Percentiles rank a stretch among this genome's conserved stretches.
phyloP scores from a whole-genome alignment of 23 red algal species.

The Agarophyton chilense region DNA sequence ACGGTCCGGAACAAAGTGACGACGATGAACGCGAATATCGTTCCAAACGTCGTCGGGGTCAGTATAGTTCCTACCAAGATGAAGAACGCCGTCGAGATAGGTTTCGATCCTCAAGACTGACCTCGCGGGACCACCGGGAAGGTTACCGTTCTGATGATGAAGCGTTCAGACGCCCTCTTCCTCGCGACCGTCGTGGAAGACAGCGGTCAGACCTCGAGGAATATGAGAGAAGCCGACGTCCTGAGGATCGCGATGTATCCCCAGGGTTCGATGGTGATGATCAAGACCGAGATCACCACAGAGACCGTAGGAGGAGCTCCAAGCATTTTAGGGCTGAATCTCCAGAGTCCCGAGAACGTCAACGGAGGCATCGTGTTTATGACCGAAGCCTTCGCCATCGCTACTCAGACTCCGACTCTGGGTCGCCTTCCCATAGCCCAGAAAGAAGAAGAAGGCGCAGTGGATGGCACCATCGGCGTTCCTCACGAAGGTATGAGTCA shows the following conservation, averaged over 20 bases:
- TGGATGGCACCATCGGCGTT: constrained; percentile 13
- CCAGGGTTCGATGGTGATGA: constrained; percentile 7
- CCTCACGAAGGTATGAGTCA: neutral
- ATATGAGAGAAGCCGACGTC: neutral
- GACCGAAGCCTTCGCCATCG: neutral
- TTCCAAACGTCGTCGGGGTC: neutral
- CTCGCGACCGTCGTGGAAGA: constrained; percentile 3
- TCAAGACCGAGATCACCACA: neutral
- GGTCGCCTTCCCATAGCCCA: neutral
- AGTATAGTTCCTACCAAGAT: neutral
- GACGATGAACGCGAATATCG: neutral
- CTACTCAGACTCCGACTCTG: constrained; percentile 24
- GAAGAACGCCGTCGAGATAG: neutral
- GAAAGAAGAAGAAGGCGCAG: constrained; percentile 2
- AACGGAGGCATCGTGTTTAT: neutral
- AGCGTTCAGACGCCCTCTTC: neutral
- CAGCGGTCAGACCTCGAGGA: constrained; percentile 15
- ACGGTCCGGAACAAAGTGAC: constrained; percentile 18
- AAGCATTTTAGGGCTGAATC: neutral
- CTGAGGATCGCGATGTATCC: constrained; percentile 1
- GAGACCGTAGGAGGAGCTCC: constrained; percentile 7
- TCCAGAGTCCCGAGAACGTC: constrained; percentile 4
- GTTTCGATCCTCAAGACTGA: neutral
- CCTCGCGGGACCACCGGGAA: neutral
- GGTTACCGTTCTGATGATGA: constrained; percentile 5